These are phyloP conservation scores for Corynascus novoguineensis DNA, from an alignment of 495 filamentous ascomycete genomes.

Conservation along the genomic window DNA sequence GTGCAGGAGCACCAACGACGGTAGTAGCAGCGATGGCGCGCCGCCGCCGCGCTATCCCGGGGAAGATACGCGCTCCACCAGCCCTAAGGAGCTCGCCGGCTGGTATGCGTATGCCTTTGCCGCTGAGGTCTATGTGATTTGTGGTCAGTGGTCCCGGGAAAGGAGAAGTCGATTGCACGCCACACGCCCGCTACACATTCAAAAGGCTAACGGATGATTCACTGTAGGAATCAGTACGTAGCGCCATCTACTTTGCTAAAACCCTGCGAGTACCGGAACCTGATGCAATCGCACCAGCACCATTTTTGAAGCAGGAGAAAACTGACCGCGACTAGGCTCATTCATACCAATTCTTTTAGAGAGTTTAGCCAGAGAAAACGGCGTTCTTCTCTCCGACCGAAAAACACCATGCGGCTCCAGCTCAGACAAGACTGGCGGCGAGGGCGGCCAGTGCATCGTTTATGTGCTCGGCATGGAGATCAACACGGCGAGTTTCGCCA, in stretches of 20 bases:
- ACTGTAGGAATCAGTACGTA: constrained; percentile 27
- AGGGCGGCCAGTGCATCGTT: constrained; percentile 72
- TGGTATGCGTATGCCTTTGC: constrained; percentile 98
- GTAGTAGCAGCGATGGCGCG: constrained; percentile 10
- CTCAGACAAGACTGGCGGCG: constrained; percentile 31
- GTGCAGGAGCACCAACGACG: constrained; percentile 15
- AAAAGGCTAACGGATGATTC: constrained; percentile 2
- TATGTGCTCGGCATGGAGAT: constrained; percentile 76
- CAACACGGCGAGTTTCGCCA: constrained; percentile 94
- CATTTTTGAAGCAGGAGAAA: too few species aligned
- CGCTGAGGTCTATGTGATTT: constrained; percentile 95
- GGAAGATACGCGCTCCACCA: constrained; percentile 85
- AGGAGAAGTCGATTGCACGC: neutral
- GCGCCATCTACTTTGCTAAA: neutral
- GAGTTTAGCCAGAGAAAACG: constrained; percentile 84
- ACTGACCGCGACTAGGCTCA: constrained; percentile 53
- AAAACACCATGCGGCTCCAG: constrained; percentile 60
- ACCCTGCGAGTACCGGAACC: too few species aligned
- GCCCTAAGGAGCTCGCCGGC: constrained; percentile 77
- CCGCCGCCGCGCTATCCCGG: constrained; percentile 53
- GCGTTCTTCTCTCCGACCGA: constrained; percentile 72
- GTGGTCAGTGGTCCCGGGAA: constrained; percentile 52
- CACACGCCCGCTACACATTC: neutral
- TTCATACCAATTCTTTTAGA: constrained; percentile 97
- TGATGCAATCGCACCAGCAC: too few species aligned